Percentiles rank a stretch among this genome's conserved stretches.
These are phyloP conservation scores for Tylopilus sp. DNA, from an alignment of 1,284 basidiomycete genomes.

Conservation along the genomic window DNA sequence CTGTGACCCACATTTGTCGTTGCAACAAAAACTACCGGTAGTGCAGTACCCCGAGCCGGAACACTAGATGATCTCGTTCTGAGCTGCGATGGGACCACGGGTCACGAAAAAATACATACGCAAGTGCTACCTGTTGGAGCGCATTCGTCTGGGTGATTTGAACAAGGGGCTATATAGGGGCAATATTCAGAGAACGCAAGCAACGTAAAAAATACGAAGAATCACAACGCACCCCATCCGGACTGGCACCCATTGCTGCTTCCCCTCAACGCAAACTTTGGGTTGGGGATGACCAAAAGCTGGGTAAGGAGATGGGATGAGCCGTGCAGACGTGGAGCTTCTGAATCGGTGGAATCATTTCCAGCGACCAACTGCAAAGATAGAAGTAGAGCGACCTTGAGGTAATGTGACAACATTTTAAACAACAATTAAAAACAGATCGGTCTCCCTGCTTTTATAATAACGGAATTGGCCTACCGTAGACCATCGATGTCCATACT, in stretches of 20 bases:
- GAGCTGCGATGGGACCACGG: not conserved
- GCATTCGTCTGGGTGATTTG: constrained; percentile 21
- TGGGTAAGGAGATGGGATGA: not conserved
- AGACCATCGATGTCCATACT: too few relatives aligned
- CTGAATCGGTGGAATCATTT: not conserved
- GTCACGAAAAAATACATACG: constrained; percentile 20
- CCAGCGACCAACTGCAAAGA: not conserved
- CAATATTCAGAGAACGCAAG: not conserved
- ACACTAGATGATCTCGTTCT: constrained; percentile 24
- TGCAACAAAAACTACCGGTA: constrained; percentile 23
- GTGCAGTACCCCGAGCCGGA: not conserved
- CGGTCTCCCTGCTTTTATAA: not conserved
- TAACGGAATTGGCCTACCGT: not conserved
- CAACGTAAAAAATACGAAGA: not conserved
- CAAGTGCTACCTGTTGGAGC: constrained; percentile 30
- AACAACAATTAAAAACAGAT: too few relatives aligned
- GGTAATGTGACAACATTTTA: not conserved
- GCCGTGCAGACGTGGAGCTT: not conserved
- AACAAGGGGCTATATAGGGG: not conserved
- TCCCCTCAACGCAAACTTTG: not conserved
- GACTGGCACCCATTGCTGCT: not conserved
- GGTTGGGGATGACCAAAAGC: not conserved
- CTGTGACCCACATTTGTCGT: constrained; percentile 32
- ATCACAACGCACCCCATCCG: not conserved
- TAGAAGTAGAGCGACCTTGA: not conserved